Conservation (phyloP, 495 filamentous ascomycete species). For the Lasiosphaeria hispida region DNA sequence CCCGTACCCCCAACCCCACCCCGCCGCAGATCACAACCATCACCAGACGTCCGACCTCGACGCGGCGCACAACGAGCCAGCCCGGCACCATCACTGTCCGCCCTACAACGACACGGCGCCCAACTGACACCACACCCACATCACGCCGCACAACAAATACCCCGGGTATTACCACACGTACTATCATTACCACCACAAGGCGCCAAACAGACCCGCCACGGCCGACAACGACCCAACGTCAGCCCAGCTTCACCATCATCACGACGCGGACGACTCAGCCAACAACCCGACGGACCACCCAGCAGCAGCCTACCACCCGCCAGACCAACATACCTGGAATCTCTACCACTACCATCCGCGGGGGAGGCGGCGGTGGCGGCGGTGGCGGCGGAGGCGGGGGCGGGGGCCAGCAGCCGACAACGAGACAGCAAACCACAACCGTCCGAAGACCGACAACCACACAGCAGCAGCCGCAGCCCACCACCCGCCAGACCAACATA, state of each 20-base stretch:
- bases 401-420: background rate
- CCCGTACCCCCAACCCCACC: background rate
- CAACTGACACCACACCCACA: background rate
- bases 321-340: background rate
- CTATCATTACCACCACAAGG: slow-evolving; percentile 1
- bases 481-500: slow-evolving; percentile 1
- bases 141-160: background rate
- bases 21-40: slow-evolving; percentile 16
- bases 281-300: background rate
- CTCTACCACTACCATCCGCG: background rate
- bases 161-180: background rate
- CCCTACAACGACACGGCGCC: background rate
- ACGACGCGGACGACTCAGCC: slow-evolving; percentile 1
- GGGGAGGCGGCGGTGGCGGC: background rate
- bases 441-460: background rate
- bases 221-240: background rate
- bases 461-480: slow-evolving; percentile 7
- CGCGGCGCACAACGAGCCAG: background rate
- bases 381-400: background rate
- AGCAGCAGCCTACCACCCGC: slow-evolving; percentile 10
- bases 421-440: no score
- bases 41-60: background rate
- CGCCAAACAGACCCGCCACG: background rate
- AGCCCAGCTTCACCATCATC: slow-evolving; percentile 1
- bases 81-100: slow-evolving; percentile 11